phyloP scores from a whole-genome alignment of 306 rosid genomes.

The Prunus salicina region DNA sequence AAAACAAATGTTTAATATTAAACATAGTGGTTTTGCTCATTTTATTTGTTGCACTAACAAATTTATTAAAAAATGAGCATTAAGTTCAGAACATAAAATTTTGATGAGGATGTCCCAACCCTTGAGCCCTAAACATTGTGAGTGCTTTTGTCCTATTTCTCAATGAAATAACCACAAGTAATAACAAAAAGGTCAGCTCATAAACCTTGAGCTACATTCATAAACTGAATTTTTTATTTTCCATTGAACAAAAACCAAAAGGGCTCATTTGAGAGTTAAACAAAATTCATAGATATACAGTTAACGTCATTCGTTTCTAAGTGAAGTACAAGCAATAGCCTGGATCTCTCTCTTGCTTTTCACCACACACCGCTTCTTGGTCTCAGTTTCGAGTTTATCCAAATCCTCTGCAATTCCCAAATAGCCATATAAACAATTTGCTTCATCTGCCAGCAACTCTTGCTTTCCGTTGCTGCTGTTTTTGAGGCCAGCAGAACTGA shows the following conservation, averaged over 20 bases:
- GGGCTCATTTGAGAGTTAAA: too few relatives aligned
- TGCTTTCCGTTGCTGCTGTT: conserved; percentile 14
- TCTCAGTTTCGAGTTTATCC: conserved; percentile 34
- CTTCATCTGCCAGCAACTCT: not conserved
- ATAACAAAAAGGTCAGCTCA: not conserved
- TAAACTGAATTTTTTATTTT: not conserved
- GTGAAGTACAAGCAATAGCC: conserved; percentile 19
- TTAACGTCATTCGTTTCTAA: not conserved
- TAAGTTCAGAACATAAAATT: too few relatives aligned
- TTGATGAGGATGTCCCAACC: too few relatives aligned
- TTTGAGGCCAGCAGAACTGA: conserved; percentile 1
- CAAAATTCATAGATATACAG: not conserved
- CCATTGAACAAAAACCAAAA: not conserved
- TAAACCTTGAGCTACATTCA: not conserved
- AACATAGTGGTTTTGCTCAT: not conserved
- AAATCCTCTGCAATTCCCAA: conserved; percentile 36
- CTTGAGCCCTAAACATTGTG: too few relatives aligned
- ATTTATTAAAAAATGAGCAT: too few relatives aligned
- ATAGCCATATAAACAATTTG: conserved; percentile 31
- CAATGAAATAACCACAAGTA: not conserved
- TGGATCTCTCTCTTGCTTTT: conserved; percentile 43
- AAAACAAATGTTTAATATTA: not conserved
- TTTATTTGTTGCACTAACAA: not conserved
- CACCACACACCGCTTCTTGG: conserved; percentile 25
- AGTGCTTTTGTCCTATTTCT: too few relatives aligned